Evolutionary conservation across 1,139 yeast genomes (phyloP).

Genomic region (Scheffersomyces cryptocercus): DNA sequence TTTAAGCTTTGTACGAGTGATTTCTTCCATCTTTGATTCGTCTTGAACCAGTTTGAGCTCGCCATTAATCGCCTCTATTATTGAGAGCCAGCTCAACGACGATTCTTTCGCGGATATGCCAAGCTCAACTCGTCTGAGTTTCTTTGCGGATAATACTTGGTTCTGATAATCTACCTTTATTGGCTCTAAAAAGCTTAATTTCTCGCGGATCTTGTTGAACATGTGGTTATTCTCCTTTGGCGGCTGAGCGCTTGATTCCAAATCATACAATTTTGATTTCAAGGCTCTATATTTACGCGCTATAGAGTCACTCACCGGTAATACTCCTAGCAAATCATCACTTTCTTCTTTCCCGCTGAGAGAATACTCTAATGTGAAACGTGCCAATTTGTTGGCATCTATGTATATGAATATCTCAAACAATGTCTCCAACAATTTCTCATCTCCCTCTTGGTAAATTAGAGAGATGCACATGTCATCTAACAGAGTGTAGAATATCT

Average conservation of each 20-base stretch:
- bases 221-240: background rate
- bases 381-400: slow-evolving; percentile 51
- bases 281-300: slow-evolving; percentile 9
- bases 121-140: slow-evolving; percentile 9
- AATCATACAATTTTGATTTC: background rate
- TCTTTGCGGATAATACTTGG: slow-evolving; percentile 17
- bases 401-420: slow-evolving; percentile 52
- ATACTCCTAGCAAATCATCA: slow-evolving; percentile 43
- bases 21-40: slow-evolving; percentile 32
- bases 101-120: slow-evolving; percentile 6
- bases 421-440: slow-evolving; percentile 47
- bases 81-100: slow-evolving; percentile 23
- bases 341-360: slow-evolving; percentile 48
- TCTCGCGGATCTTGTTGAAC: slow-evolving; percentile 5
- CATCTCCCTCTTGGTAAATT: slow-evolving; percentile 66
- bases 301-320: slow-evolving; percentile 23
- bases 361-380: slow-evolving; percentile 67
- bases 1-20: slow-evolving; percentile 36
- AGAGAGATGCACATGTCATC: slow-evolving; percentile 60
- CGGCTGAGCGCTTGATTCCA: background rate
- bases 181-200: slow-evolving; percentile 27
- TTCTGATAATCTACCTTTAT: slow-evolving; percentile 30
- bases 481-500: slow-evolving; percentile 43
- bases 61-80: slow-evolving; percentile 27
- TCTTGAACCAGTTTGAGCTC: slow-evolving; percentile 31